Base-by-base conservation (phyloP, 805 yeast genomes). In the Kazachstania psychrophila region DNA sequence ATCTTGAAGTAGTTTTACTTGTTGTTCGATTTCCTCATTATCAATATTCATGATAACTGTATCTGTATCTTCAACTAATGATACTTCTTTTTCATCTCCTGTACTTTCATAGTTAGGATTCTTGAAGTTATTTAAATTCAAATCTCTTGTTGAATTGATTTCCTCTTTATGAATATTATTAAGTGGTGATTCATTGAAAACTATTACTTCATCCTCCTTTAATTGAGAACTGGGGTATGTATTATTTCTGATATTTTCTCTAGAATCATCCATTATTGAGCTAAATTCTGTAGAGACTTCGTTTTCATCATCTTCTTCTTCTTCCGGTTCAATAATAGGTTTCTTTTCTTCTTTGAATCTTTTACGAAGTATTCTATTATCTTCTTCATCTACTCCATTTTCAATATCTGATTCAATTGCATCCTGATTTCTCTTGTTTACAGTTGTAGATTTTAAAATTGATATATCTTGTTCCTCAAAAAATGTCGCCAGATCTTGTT, bases 401-500 rank as follows among this genome's bases (percentile, higher is more conserved):
- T 16, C 12, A 23, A 17, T 19, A 16, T 19, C 28, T 4, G 22
- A 24, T 31, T 28, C 37, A 13, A 31, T 38, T 8, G 26, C 16
- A 12, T 10, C 18, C 15, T 25, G 6, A 12, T 17, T 24, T 20
- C 39, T 30, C 17, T 36, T 36, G 8, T 24, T 10, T 15, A 25
- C 15, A 13, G 29, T 25, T 10, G 27, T 10, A 10, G 39, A 20
- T 29, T 37, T 36, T 13, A 16, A 20, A 9, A 28, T 31, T 4
- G 34, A 36, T n/a, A 41, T 13, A 19, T 42, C 45, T 31, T 42
- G 45, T 8, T 15, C 35, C 15, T 71, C 66, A 49, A 72, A 84
- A 39, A 71, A 67, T 1, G 56, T 53, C 0, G 52, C 47, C 13
- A 88, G 48, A n/a, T 64, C 55, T n/a, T 65, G 71, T 36, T 74